Evolutionary conservation across 2,329 filamentous ascomycete species (phyloP).

Genomic region (Pseudogymnoascus sp.): DNA sequence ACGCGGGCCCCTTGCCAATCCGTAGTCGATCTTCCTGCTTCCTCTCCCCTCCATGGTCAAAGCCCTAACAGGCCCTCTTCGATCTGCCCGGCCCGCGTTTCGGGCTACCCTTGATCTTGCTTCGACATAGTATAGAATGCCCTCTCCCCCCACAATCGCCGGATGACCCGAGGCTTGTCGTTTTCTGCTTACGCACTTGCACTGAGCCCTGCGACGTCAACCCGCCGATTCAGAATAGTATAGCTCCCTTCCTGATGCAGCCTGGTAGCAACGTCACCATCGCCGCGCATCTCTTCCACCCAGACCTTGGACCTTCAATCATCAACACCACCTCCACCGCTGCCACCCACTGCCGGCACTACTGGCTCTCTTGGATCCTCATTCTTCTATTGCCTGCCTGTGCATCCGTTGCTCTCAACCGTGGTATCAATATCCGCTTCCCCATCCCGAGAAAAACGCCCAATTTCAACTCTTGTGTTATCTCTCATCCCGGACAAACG

Average conservation of each 20-base stretch:
- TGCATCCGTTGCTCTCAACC: background rate
- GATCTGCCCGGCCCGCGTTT: background rate
- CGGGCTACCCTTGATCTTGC: background rate
- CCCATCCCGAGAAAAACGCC: background rate
- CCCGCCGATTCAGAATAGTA: background rate
- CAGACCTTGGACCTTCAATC: background rate
- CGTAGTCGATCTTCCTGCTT: background rate
- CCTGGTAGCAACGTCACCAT: background rate
- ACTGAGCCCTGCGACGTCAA: background rate
- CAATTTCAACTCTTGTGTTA: background rate
- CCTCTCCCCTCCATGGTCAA: background rate
- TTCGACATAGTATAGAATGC: background rate
- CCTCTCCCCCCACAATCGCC: background rate
- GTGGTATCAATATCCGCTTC: background rate
- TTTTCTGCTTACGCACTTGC: background rate
- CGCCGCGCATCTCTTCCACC: background rate
- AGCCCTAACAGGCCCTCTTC: background rate
- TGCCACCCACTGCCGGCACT: background rate
- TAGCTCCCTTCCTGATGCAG: background rate
- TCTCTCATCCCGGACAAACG: background rate
- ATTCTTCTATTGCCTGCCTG: background rate
- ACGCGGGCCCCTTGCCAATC: background rate
- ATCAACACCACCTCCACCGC: background rate
- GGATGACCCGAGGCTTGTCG: background rate
- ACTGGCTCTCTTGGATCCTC: background rate